Conservation (phyloP, 1,284 basidiomycete species). For the Coriolopsis trogii region DNA sequence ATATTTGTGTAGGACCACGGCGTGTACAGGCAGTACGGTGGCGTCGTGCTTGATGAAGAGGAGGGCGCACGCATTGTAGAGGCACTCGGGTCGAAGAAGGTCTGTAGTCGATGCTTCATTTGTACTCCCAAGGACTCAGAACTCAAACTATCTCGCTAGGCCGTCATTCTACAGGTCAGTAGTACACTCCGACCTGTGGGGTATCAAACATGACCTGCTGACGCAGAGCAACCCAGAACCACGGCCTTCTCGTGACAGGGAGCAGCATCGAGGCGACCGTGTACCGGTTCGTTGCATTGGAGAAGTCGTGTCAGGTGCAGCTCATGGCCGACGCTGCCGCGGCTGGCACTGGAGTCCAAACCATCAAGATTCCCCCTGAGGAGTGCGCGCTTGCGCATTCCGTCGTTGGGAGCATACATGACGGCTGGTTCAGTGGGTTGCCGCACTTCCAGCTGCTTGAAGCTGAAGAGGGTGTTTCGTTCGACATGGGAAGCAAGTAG, state of each 20-base stretch:
- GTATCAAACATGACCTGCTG: no score
- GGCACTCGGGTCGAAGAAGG: slow-evolving; percentile 42
- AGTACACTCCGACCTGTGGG: background rate
- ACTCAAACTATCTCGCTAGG: slow-evolving; percentile 9
- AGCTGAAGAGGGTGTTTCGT: slow-evolving; percentile 31
- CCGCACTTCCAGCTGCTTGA: slow-evolving; percentile 41
- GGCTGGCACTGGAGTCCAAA: slow-evolving; percentile 34
- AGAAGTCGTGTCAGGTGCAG: slow-evolving; percentile 52
- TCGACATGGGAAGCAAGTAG: background rate
- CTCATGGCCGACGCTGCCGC: slow-evolving; percentile 53
- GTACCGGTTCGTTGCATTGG: slow-evolving; percentile 42
- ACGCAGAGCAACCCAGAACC: slow-evolving; percentile 48
- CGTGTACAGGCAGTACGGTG: slow-evolving; percentile 52
- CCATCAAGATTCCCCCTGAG: slow-evolving; percentile 33
- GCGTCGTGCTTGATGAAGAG: slow-evolving; percentile 60
- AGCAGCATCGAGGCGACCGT: slow-evolving; percentile 44
- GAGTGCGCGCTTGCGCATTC: no score
- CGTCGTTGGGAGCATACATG: no score
- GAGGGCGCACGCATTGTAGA: slow-evolving; percentile 61
- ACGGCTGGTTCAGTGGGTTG: slow-evolving; percentile 43
- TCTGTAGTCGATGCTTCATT: no score
- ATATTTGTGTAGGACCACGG: slow-evolving; percentile 33
- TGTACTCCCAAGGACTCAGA: background rate
- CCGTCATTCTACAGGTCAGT: slow-evolving; percentile 29
- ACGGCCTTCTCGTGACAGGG: slow-evolving; percentile 57